Percentiles rank a stretch among this genome's conserved stretches.
phyloP scores from a whole-genome alignment of 257 asterid genomes.

The Petunia secreta region DNA sequence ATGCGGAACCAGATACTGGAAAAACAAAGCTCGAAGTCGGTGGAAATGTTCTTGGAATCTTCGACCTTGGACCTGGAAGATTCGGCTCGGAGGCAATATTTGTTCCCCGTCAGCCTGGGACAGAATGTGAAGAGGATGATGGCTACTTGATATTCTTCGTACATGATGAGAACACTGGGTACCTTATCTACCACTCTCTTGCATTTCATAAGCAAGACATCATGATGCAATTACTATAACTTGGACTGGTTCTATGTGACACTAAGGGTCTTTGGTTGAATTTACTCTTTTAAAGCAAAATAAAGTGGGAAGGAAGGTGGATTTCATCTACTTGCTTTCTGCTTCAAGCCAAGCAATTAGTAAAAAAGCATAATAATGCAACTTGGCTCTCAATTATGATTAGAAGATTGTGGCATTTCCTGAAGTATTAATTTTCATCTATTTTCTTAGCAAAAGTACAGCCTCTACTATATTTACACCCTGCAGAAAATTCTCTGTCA shows the following conservation, averaged over 20 bases:
- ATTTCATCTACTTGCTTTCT: neutral
- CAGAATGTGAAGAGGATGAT: conserved; percentile 86
- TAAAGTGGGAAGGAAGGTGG: conserved; percentile 7
- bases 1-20: conserved; percentile 73
- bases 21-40: conserved; percentile 90
- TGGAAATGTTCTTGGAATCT: conserved; percentile 81
- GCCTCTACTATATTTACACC: neutral
- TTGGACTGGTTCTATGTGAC: neutral
- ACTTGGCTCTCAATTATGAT: neutral
- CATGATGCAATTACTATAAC: neutral
- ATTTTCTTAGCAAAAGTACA: neutral
- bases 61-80: conserved; percentile 85
- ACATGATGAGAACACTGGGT: conserved; percentile 93
- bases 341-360: neutral
- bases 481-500: neutral
- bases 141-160: conserved; percentile 94
- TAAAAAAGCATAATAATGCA: neutral
- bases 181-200: conserved; percentile 32
- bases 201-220: neutral
- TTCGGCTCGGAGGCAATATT: conserved; percentile 96
- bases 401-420: conserved; percentile 18
- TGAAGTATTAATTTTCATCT: conserved; percentile 4
- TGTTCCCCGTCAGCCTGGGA: conserved; percentile 79
- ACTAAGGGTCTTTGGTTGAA: neutral
- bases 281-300: neutral